Conservation (phyloP, 2,329 filamentous ascomycete species). For the Thermothelomyces thermophilus region DNA sequence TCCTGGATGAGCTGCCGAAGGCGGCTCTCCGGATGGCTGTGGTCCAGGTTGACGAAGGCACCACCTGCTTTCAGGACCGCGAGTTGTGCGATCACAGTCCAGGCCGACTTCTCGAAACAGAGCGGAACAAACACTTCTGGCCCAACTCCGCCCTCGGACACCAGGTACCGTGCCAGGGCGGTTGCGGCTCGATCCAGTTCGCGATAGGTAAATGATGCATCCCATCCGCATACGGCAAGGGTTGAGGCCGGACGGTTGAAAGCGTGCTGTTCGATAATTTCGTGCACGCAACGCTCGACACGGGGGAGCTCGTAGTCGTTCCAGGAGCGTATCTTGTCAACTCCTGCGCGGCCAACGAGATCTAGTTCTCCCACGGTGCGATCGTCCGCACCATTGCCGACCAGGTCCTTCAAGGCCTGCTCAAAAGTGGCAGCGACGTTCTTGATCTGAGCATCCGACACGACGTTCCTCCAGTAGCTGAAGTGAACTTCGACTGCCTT, state of each 20-base stretch:
- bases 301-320: constrained; percentile 18
- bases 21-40: constrained; percentile 22
- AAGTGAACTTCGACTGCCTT: constrained; percentile 21
- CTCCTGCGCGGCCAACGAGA: constrained; percentile 21
- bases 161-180: constrained; percentile 19
- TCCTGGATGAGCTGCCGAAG: constrained; percentile 17
- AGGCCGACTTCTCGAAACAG: constrained; percentile 26
- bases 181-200: constrained; percentile 19
- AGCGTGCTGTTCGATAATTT: constrained; percentile 27
- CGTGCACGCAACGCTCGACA: constrained; percentile 21
- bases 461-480: constrained; percentile 21
- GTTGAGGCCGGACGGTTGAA: constrained; percentile 32
- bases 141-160: constrained; percentile 15
- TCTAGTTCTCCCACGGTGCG: constrained; percentile 21
- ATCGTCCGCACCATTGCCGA: constrained; percentile 16
- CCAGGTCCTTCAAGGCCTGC: constrained; percentile 18
- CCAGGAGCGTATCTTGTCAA: constrained; percentile 19
- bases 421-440: constrained; percentile 26
- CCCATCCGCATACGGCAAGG: constrained; percentile 24
- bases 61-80: constrained; percentile 29
- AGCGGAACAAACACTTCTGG: constrained; percentile 24
- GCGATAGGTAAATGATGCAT: constrained; percentile 21
- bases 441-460: constrained; percentile 22
- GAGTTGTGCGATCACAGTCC: constrained; percentile 24
- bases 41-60: constrained; percentile 28